A percentile compares a stretch with the other conserved stretches of the same genome.
phyloP scores from a whole-genome alignment of 2,329 filamentous ascomycete species.

The Lithohypha guttulata region DNA sequence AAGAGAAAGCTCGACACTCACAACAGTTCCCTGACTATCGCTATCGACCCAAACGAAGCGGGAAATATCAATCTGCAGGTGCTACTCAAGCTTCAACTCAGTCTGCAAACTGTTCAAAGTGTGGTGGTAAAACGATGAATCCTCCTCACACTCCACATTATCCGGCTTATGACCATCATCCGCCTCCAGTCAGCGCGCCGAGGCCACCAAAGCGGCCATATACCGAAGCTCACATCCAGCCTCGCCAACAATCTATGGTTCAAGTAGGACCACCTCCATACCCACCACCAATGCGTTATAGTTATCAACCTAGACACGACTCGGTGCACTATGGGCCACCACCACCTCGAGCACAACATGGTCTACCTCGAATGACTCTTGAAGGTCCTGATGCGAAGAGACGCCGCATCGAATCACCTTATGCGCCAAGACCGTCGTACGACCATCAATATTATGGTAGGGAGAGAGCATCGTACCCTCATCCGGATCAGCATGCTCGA shows the following conservation, averaged over 20 bases:
- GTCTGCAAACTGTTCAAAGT: slow-evolving; percentile 18
- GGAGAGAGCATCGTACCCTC: slow-evolving; percentile 1
- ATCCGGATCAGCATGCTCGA: slow-evolving; percentile 2
- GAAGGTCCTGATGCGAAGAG: slow-evolving; percentile 48
- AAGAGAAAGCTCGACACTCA: slow-evolving; percentile 84
- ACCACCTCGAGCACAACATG: slow-evolving; percentile 13
- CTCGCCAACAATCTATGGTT: slow-evolving; percentile 9
- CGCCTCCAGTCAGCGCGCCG: not conserved
- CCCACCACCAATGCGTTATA: slow-evolving; percentile 1
- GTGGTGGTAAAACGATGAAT: slow-evolving; percentile 39
- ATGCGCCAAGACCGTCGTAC: slow-evolving; percentile 4
- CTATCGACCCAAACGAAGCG: slow-evolving; percentile 67
- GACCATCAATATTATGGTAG: slow-evolving; percentile 21
- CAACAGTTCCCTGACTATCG: slow-evolving; percentile 87
- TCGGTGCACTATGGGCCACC: slow-evolving; percentile 16
- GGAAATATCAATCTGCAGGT: slow-evolving; percentile 23
- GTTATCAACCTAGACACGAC: slow-evolving; percentile 15
- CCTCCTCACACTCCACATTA: slow-evolving; percentile 32
- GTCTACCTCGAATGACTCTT: slow-evolving; percentile 10
- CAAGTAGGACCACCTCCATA: slow-evolving; percentile 2
- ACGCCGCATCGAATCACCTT: slow-evolving; percentile 44
- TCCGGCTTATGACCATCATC: slow-evolving; percentile 1
- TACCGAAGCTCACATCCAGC: slow-evolving; percentile 11
- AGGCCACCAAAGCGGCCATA: slow-evolving; percentile 7
- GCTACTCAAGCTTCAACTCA: not conserved